These are phyloP conservation scores for Phoma sp. DNA, from an alignment of 2,329 filamentous ascomycete species.

Conservation along the genomic window DNA sequence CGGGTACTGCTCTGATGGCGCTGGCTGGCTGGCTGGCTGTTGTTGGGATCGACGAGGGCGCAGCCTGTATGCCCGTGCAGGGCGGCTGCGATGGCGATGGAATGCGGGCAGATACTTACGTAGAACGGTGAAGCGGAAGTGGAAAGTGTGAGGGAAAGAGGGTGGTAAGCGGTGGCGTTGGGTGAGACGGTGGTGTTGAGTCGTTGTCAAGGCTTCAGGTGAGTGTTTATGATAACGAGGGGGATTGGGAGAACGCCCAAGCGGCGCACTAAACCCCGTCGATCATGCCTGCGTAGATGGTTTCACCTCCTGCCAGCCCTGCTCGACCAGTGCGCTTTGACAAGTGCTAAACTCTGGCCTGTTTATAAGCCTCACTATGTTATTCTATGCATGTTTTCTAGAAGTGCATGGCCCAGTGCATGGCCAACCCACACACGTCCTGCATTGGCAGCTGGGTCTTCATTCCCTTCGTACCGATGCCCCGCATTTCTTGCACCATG, in stretches of 20 bases:
- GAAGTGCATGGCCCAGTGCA: no score
- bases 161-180: conserved; percentile 21
- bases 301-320: conserved; percentile 25
- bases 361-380: conserved; percentile 12
- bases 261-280: conserved; percentile 11
- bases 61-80: conserved; percentile 34
- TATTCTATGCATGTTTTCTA: background rate
- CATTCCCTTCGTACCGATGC: conserved; percentile 12
- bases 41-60: conserved; percentile 30
- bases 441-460: background rate
- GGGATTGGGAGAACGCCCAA: conserved; percentile 15
- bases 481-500: conserved; percentile 29
- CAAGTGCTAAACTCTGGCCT: conserved; percentile 20
- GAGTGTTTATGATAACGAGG: conserved; percentile 19
- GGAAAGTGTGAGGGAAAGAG: conserved; percentile 17
- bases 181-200: conserved; percentile 27
- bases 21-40: conserved; percentile 14
- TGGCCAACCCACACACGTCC: no score
- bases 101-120: conserved; percentile 41
- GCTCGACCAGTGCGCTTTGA: conserved; percentile 15
- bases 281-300: conserved; percentile 36
- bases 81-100: conserved; percentile 35
- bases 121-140: conserved; percentile 22
- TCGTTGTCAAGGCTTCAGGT: conserved; percentile 32
- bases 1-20: conserved; percentile 26